Conservation (phyloP, 2,329 filamentous ascomycete species). For the Thyridium curvatum region DNA sequence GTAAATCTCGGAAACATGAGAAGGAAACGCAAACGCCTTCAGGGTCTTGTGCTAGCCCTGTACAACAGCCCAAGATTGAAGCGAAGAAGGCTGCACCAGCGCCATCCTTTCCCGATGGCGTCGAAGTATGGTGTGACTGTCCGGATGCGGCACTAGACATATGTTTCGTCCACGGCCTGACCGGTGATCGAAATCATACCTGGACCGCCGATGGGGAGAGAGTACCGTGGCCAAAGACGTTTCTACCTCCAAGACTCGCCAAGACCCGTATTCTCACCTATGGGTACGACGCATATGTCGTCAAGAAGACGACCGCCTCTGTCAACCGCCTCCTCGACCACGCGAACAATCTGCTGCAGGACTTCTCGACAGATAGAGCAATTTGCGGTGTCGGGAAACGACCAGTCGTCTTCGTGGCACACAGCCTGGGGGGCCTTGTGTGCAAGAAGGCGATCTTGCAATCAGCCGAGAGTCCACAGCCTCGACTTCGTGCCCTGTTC, state of each 20-base stretch:
- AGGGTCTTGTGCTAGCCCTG: too few species aligned
- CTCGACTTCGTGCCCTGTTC: slow-evolving; percentile 20
- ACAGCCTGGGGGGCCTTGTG: slow-evolving; percentile 32
- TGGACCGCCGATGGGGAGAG: slow-evolving; percentile 24
- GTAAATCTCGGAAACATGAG: too few species aligned
- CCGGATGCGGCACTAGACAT: slow-evolving; percentile 15
- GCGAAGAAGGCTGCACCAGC: too few species aligned
- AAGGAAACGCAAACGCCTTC: too few species aligned
- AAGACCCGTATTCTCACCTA: slow-evolving; percentile 29
- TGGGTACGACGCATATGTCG: slow-evolving; percentile 29
- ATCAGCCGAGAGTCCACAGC: slow-evolving; percentile 21
- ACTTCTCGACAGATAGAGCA: slow-evolving; percentile 17
- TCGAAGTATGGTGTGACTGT: slow-evolving; percentile 9
- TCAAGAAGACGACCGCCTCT: slow-evolving; percentile 10
- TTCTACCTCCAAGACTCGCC: slow-evolving; percentile 21
- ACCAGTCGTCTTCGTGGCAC: slow-evolving; percentile 27
- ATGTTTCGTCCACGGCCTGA: slow-evolving; percentile 34
- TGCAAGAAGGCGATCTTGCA: slow-evolving; percentile 26
- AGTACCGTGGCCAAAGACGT: slow-evolving; percentile 23
- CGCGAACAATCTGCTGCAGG: slow-evolving; percentile 20
- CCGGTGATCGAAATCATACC: slow-evolving; percentile 27
- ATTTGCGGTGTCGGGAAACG: slow-evolving; percentile 10
- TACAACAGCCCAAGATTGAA: too few species aligned
- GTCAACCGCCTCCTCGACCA: slow-evolving; percentile 19
- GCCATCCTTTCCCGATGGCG: slow-evolving; percentile 4